Evolutionary conservation across 164 flowering plant species (phyloP), one percentile per base, ranked within the genome.

Genomic region (Stephania yunnanensis): DNA sequence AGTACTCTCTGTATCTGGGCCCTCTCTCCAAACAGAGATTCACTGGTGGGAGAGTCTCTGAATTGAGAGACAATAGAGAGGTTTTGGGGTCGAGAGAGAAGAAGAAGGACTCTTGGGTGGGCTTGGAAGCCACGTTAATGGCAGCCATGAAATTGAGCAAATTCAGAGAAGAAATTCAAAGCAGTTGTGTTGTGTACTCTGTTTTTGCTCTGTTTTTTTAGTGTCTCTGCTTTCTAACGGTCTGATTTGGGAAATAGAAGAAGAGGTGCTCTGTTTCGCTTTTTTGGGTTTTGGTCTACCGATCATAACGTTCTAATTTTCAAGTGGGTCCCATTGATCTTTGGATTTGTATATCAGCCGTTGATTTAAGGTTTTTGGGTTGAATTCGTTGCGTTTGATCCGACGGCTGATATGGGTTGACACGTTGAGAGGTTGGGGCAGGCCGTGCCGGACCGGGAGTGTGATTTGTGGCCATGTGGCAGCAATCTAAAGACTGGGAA

Each of bases 1-100:
- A 83, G 80, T 93, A 93, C 4, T 84, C 90, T 46, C 77, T 73
- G 86, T 90, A 93, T 68, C 87, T 83, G 30, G 87, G 87, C 0
- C 97, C 89, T 58, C 87, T 72, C 50, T 84, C 20, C 7, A 73
- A 9, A 5, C 44, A 19, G 22, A 25, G 42, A 42, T 65, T 63
- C 25, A 29, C 46, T 4, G 82, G 78, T 17, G 36, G 53, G 22
- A 71, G 6, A n/a, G 84, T 48, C 42, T 10, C 45, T 3, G 87
- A 75, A 64, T 81, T 85, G 88, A 31, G 87, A 80, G 58, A 84
- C 85, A 15, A 83, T 70, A 3, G 83, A 81, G 89, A 83, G 2
- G 70, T 74, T 42, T 29, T 63, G 70, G 87, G 87, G 22, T 88
- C 89, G 9, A 87, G 78, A 6, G 85, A 73, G 13, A 80, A 73